Evolutionary conservation across 1,139 yeast species (phyloP).

Genomic region (Candida pseudoviswanathii): DNA sequence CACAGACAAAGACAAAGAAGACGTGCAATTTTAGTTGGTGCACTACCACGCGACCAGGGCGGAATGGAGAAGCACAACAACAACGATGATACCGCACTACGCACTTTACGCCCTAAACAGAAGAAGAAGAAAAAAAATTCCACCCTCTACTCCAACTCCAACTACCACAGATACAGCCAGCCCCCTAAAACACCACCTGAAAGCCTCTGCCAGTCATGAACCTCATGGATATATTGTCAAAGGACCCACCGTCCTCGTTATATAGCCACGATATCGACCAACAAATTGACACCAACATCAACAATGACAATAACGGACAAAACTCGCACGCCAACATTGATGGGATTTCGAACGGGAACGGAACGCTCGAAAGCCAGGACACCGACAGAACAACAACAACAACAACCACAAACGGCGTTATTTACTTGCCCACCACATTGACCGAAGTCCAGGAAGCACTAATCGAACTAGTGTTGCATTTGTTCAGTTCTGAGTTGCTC

Average conservation of each 20-base stretch:
- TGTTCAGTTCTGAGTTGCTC: conserved; percentile 51
- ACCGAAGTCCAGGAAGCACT: conserved; percentile 59
- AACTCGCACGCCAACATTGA: neutral
- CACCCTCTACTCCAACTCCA: neutral
- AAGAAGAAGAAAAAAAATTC: neutral
- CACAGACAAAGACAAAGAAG: too few species aligned
- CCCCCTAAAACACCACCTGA: neutral
- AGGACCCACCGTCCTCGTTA: conserved; percentile 20
- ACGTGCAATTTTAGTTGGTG: neutral
- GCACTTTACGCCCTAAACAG: too few species aligned
- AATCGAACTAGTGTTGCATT: conserved; percentile 51
- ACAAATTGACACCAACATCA: neutral
- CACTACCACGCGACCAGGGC: conserved; percentile 4
- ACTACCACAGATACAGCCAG: neutral
- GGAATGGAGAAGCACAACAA: neutral
- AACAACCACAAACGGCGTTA: conserved; percentile 28
- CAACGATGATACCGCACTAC: neutral
- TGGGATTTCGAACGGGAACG: neutral
- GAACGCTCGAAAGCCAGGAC: neutral
- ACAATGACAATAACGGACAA: neutral
- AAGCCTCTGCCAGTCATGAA: conserved; percentile 25
- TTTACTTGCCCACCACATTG: conserved; percentile 56
- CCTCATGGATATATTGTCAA: conserved; percentile 40
- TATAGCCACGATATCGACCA: conserved; percentile 9
- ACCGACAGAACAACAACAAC: conserved; percentile 1